phyloP scores from a whole-genome alignment of 176 grass and related monocot species.

The Otatea glauca region DNA sequence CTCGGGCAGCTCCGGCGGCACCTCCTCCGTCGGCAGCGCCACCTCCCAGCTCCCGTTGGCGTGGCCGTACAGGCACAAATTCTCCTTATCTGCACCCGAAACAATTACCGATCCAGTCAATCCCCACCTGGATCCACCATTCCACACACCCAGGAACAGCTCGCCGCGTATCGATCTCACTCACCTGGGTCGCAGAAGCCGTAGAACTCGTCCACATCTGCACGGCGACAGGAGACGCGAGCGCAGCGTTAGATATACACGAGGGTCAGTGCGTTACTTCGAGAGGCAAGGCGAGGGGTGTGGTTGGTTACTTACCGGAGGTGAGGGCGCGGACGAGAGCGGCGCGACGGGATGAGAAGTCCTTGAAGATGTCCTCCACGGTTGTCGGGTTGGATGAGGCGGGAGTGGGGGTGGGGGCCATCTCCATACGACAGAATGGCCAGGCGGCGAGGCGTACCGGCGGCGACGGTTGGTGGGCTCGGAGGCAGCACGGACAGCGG shows the following conservation, averaged over 20 bases:
- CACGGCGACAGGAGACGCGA: constrained; percentile 16
- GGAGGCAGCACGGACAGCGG: not conserved
- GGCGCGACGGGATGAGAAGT: constrained; percentile 62
- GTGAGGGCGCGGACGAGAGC: constrained; percentile 77
- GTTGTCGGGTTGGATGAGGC: constrained; percentile 53
- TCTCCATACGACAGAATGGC: constrained; percentile 39
- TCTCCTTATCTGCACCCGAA: constrained; percentile 62
- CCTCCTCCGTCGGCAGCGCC: constrained; percentile 72
- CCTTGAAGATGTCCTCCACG: constrained; percentile 84
- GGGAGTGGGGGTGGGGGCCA: constrained; percentile 26
- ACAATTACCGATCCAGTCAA: constrained; percentile 32
- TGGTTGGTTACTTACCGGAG: constrained; percentile 47
- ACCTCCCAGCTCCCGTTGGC: constrained; percentile 67
- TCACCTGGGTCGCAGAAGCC: constrained; percentile 70
- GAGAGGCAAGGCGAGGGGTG: not conserved
- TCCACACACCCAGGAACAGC: constrained; percentile 13
- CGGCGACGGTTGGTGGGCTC: not conserved
- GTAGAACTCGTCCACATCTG: constrained; percentile 79
- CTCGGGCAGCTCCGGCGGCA: constrained; percentile 77
- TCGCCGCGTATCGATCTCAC: constrained; percentile 34
- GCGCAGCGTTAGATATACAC: constrained; percentile 47
- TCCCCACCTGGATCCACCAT: constrained; percentile 35
- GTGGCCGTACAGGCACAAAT: constrained; percentile 71
- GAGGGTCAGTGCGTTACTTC: not conserved
- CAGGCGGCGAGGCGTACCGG: not conserved